phyloP scores from a whole-genome alignment of 257 asterid species.

The Eustoma russellianum region DNA sequence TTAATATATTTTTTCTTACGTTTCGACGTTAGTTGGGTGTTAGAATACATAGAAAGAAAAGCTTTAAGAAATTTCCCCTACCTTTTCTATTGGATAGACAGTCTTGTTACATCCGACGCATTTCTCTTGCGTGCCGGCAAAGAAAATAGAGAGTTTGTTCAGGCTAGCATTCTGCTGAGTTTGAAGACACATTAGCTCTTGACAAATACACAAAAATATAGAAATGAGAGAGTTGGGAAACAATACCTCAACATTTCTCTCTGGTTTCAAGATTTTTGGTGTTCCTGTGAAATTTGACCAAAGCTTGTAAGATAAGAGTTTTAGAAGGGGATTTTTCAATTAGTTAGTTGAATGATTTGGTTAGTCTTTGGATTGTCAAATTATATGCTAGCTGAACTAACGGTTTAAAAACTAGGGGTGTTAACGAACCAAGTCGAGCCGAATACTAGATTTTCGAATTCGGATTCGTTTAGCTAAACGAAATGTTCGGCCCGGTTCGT shows the following conservation, averaged over 20 bases:
- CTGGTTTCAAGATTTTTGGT: conserved; percentile 47
- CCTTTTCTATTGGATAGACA: conserved; percentile 74
- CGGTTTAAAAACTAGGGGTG: no score
- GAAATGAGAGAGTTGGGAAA: not conserved
- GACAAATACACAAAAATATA: not conserved
- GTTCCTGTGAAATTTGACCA: conserved; percentile 22
- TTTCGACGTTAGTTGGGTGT: not conserved
- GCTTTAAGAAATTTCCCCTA: no score
- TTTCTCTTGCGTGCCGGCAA: conserved; percentile 63
- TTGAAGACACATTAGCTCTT: not conserved
- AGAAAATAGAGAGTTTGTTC: conserved; percentile 43
- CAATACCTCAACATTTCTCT: conserved; percentile 46
- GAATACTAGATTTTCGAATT: no score
- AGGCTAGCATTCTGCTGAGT: conserved; percentile 31
- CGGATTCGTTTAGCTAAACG: no score
- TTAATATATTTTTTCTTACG: no score
- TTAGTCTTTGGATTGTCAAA: no score
- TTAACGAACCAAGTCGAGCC: no score
- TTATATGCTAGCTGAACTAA: no score
- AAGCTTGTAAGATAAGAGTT: not conserved
- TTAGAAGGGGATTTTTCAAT: not conserved
- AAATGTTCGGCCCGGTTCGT: no score
- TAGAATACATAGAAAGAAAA: not conserved
- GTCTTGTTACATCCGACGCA: conserved; percentile 57
- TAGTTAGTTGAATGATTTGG: not conserved